phyloP scores from a whole-genome alignment of 2,329 filamentous ascomycete species.

The Atkinsonella texensis region DNA sequence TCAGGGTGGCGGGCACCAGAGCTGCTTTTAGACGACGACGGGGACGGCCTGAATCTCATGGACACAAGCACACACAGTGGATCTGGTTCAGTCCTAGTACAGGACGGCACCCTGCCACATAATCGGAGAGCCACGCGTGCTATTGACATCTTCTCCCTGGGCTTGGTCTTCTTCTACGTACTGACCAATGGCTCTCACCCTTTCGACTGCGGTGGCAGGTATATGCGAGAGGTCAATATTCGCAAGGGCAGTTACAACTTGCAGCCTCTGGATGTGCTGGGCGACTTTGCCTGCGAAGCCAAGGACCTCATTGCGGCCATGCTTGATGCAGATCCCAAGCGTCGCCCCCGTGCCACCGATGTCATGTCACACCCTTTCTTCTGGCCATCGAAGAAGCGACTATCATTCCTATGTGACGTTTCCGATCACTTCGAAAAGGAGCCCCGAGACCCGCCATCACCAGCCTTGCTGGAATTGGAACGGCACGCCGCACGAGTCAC shows the following conservation, averaged over 20 bases:
- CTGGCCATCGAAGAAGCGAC: slow-evolving; percentile 79
- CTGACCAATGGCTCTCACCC: slow-evolving; percentile 85
- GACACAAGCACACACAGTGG: slow-evolving; percentile 48
- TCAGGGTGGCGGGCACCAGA: slow-evolving; percentile 96
- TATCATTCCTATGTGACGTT: slow-evolving; percentile 89
- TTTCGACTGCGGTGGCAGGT: slow-evolving; percentile 86
- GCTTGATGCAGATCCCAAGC: slow-evolving; percentile 44
- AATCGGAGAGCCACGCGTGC: slow-evolving; percentile 76
- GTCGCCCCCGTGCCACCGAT: slow-evolving; percentile 58
- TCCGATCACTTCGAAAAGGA: slow-evolving; percentile 96
- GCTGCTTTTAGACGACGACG: slow-evolving; percentile 70
- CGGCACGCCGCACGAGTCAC: slow-evolving; percentile 39
- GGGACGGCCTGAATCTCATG: slow-evolving; percentile 34
- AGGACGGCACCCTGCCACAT: slow-evolving; percentile 45
- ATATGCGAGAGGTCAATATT: slow-evolving; percentile 95
- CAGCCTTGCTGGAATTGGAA: slow-evolving; percentile 50
- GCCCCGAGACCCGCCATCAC: slow-evolving; percentile 67
- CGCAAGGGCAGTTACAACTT: slow-evolving; percentile 76
- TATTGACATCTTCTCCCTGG: slow-evolving; percentile 95
- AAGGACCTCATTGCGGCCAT: slow-evolving; percentile 78
- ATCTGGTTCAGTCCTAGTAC: slow-evolving; percentile 45
- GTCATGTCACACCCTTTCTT: slow-evolving; percentile 95
- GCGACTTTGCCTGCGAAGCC: slow-evolving; percentile 76
- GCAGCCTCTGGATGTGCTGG: slow-evolving; percentile 58
- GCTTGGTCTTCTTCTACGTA: slow-evolving; percentile 98